These are phyloP conservation scores for Colletotrichum gloeosporioides DNA, from an alignment of 2,329 filamentous ascomycete genomes.

Conservation along the genomic window DNA sequence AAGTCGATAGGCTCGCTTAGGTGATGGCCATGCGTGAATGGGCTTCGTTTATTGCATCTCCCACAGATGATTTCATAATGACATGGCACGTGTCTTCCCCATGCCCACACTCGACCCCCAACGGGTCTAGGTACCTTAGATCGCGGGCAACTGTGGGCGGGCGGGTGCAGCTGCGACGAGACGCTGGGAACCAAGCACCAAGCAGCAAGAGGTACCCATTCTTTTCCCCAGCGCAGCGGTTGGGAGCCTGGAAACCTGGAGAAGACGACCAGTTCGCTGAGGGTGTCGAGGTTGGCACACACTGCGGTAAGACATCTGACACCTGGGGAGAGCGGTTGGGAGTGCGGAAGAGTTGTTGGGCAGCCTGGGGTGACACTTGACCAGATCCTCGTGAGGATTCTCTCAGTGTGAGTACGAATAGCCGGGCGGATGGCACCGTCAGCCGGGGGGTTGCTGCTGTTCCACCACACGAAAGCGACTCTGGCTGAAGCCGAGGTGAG, in stretches of 20 bases:
- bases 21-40: background rate
- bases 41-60: background rate
- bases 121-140: background rate
- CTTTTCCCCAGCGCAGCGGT: background rate
- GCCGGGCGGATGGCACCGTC: slow-evolving; percentile 14
- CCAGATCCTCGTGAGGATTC: slow-evolving; percentile 14
- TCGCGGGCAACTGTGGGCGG: slow-evolving; percentile 3
- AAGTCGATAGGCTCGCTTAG: background rate
- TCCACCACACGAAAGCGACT: background rate
- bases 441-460: background rate
- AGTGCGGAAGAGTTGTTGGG: background rate
- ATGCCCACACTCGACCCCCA: background rate
- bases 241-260: background rate
- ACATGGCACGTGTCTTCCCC: slow-evolving; percentile 10
- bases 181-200: background rate
- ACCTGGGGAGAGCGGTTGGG: background rate
- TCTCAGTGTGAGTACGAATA: background rate
- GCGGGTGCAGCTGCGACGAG: background rate
- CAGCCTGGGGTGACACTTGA: slow-evolving; percentile 17
- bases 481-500: background rate
- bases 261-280: background rate
- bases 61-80: slow-evolving; percentile 3
- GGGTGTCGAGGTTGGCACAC: slow-evolving; percentile 11
- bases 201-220: background rate
- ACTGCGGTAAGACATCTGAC: slow-evolving; percentile 13